phyloP scores from a whole-genome alignment of 257 asterid species.

The Eucommia ulmoides region DNA sequence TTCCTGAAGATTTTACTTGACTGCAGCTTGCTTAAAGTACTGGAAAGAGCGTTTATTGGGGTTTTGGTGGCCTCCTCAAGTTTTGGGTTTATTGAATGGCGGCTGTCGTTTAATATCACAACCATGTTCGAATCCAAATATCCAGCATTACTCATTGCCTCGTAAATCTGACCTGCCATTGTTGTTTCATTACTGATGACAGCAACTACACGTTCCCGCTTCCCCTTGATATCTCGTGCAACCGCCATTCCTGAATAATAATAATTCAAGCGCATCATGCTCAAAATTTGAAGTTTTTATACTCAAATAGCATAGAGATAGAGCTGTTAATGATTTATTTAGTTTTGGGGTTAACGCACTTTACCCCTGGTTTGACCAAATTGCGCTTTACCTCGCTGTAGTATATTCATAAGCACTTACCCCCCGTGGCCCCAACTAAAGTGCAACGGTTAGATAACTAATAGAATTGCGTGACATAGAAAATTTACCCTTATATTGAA shows the following conservation, averaged over 20 bases:
- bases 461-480: too few relatives aligned
- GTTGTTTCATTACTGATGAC: constrained; percentile 86
- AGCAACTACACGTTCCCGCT: constrained; percentile 62
- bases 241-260: constrained; percentile 66
- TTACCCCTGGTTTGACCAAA: not conserved
- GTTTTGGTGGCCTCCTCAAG: constrained; percentile 58
- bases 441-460: too few relatives aligned
- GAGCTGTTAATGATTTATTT: not conserved
- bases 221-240: constrained; percentile 83
- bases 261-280: too few relatives aligned
- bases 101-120: constrained; percentile 71
- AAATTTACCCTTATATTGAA: too few relatives aligned
- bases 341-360: not conserved
- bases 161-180: constrained; percentile 87
- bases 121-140: constrained; percentile 78
- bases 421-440: too few relatives aligned
- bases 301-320: constrained; percentile 3
- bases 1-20: constrained; percentile 69
- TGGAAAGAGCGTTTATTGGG: constrained; percentile 57
- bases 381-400: too few relatives aligned
- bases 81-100: constrained; percentile 56
- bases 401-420: too few relatives aligned
- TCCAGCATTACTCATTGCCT: constrained; percentile 95
- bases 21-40: constrained; percentile 69
- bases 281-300: too few relatives aligned